These are phyloP conservation scores for Russula dissimulans DNA, from an alignment of 768 basidiomycete genomes.

Conservation along the genomic window DNA sequence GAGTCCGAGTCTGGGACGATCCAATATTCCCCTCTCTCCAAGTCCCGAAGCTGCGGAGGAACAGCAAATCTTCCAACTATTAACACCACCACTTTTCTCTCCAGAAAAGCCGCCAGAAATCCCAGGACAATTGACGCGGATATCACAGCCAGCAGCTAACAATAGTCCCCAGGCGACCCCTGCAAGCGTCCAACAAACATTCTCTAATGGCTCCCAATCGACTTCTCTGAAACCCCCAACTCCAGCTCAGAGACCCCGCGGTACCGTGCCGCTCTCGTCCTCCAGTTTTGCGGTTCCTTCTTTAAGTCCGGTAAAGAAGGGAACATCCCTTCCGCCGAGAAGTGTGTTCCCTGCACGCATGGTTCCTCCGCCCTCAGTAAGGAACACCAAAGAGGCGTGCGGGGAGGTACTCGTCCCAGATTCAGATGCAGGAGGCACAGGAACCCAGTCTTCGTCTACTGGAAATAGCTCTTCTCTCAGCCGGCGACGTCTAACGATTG, in stretches of 20 bases:
- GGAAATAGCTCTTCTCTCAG: not conserved
- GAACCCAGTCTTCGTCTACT: not conserved
- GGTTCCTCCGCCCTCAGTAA: not conserved
- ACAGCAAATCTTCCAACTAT: not conserved
- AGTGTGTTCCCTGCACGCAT: not conserved
- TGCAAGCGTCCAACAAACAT: not conserved
- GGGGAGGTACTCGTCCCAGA: slow-evolving; percentile 14
- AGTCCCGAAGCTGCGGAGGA: not conserved
- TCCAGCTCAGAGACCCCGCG: not conserved
- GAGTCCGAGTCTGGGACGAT: not conserved
- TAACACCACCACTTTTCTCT: slow-evolving; percentile 2
- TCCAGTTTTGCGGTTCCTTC: not conserved
- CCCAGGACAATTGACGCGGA: not conserved
- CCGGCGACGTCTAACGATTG: not conserved
- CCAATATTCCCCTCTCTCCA: not conserved
- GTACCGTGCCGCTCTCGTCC: not conserved
- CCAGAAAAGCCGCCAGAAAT: not conserved
- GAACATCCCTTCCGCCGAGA: not conserved
- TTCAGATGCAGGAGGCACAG: slow-evolving; percentile 8
- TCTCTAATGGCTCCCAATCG: not conserved
- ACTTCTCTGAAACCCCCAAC: too few species aligned
- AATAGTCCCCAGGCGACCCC: not conserved
- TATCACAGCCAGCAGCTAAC: not conserved
- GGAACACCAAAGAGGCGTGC: not conserved
- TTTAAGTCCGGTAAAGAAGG: not conserved